A percentile compares a stretch with the other conserved stretches of the same genome.
These are phyloP conservation scores for Xylaria arbuscula DNA, from an alignment of 2,329 filamentous ascomycete species.

Conservation along the genomic window DNA sequence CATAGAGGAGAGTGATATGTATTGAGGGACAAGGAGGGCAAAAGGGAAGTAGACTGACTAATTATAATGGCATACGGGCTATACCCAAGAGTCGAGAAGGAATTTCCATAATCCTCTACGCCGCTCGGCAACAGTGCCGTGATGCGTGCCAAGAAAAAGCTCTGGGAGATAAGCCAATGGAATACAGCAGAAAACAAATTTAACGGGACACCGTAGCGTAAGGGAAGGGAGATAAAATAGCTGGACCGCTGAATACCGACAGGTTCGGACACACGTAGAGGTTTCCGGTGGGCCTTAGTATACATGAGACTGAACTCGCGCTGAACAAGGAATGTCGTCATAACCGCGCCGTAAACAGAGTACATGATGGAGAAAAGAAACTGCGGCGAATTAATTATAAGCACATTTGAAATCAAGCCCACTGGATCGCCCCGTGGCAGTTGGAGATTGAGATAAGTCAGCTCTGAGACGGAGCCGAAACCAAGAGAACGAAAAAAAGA, in stretches of 20 bases:
- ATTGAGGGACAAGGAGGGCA: neutral
- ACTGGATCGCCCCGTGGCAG: constrained; percentile 45
- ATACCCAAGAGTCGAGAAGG: constrained; percentile 49
- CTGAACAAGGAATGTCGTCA: constrained; percentile 59
- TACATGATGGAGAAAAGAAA: constrained; percentile 60
- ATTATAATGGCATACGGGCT: constrained; percentile 48
- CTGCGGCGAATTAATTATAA: constrained; percentile 61
- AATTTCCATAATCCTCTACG: constrained; percentile 40
- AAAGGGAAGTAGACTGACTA: constrained; percentile 23
- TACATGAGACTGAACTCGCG: constrained; percentile 59
- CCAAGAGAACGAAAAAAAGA: constrained; percentile 46
- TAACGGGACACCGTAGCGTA: constrained; percentile 57
- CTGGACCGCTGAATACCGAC: constrained; percentile 55
- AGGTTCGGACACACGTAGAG: constrained; percentile 57
- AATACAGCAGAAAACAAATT: constrained; percentile 51
- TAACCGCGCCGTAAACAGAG: constrained; percentile 56
- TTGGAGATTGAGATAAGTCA: constrained; percentile 45
- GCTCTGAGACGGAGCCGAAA: constrained; percentile 47
- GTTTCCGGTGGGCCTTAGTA: constrained; percentile 44
- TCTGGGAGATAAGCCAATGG: constrained; percentile 63
- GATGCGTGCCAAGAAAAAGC: constrained; percentile 57
- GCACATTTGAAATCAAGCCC: constrained; percentile 50
- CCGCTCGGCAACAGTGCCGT: constrained; percentile 45
- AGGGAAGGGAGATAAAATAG: constrained; percentile 59
- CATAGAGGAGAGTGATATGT: neutral